Evolutionary conservation across 805 yeast species (phyloP).

Genomic region (Teunomyces funiuensis): DNA sequence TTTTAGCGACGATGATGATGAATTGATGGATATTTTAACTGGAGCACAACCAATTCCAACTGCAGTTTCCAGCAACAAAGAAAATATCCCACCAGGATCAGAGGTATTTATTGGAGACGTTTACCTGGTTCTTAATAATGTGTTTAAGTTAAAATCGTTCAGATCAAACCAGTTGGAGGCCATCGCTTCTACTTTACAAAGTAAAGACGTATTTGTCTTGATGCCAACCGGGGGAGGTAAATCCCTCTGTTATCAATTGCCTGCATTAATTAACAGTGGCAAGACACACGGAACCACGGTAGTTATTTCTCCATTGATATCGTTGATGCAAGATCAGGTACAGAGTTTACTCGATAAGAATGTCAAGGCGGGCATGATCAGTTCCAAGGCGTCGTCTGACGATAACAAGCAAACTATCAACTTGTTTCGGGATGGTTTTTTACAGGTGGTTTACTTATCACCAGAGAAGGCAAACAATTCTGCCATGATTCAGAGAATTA

Average conservation of each 20-base stretch:
- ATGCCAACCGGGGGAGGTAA: constrained; percentile 99
- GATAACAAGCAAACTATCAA: constrained; percentile 65
- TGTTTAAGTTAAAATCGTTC: constrained; percentile 66
- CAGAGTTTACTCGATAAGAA: constrained; percentile 66
- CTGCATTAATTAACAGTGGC: constrained; percentile 80
- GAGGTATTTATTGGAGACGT: constrained; percentile 70
- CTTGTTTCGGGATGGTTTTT: constrained; percentile 59
- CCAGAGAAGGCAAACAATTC: constrained; percentile 93
- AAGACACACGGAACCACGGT: constrained; percentile 79
- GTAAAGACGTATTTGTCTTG: constrained; percentile 86
- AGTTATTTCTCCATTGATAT: constrained; percentile 91
- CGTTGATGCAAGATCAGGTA: constrained; percentile 97
- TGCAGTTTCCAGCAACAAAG: constrained; percentile 11
- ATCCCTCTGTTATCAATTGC: constrained; percentile 91
- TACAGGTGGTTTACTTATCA: constrained; percentile 81
- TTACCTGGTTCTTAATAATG: constrained; percentile 49
- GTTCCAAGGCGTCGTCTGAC: constrained; percentile 65
- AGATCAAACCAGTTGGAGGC: constrained; percentile 87
- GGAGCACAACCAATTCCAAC: constrained; percentile 17
- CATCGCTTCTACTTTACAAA: constrained; percentile 68
- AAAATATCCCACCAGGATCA: constrained; percentile 28
- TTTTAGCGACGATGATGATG: constrained; percentile 37
- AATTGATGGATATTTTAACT: constrained; percentile 17
- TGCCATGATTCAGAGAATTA: constrained; percentile 60
- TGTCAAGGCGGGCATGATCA: constrained; percentile 84